These are phyloP conservation scores for Sporodiniella umbellata DNA, from an alignment of 371 early-diverging fungal species.

Conservation along the genomic window DNA sequence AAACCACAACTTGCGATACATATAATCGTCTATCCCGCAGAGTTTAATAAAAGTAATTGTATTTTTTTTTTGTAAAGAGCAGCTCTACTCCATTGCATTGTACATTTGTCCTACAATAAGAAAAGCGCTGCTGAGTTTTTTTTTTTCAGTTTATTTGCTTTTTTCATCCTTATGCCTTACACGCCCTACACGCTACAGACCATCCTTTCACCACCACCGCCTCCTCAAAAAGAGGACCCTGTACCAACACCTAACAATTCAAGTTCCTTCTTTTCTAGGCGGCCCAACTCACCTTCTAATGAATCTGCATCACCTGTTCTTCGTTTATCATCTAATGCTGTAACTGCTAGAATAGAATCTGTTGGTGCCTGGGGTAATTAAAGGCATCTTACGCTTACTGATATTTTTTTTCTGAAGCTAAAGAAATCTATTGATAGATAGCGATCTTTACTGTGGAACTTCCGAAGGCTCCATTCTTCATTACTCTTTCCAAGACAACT, in stretches of 20 bases:
- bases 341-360: constrained; percentile 30
- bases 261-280: constrained; percentile 31
- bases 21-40: neutral
- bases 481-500: constrained; percentile 49
- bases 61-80: neutral
- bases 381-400: neutral
- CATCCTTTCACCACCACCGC: constrained; percentile 18
- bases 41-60: neutral
- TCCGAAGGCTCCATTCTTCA: constrained; percentile 71
- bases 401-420: neutral
- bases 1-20: neutral
- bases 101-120: neutral
- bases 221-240: constrained; percentile 19
- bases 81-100: no score
- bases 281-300: constrained; percentile 26
- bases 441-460: constrained; percentile 70
- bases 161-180: constrained; percentile 32
- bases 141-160: neutral
- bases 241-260: constrained; percentile 14
- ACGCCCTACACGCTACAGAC: constrained; percentile 48
- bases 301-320: constrained; percentile 11
- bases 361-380: constrained; percentile 58
- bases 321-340: constrained; percentile 19
- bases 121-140: neutral
- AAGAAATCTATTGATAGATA: constrained; percentile 38